phyloP scores from a whole-genome alignment of 345 rosid species.

The Dovyalis caffra region DNA sequence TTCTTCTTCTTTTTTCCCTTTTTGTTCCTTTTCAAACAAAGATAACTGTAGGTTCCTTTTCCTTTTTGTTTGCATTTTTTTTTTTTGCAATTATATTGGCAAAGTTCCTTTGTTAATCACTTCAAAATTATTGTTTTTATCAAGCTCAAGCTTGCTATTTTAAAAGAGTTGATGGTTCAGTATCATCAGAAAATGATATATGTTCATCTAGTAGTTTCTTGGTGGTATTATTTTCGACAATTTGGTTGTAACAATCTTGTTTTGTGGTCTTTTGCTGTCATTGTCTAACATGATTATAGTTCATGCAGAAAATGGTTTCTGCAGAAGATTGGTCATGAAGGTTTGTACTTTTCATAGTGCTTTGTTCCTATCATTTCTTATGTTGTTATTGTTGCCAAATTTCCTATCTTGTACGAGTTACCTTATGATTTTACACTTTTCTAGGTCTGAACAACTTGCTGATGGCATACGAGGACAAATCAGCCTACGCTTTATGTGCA shows the following conservation, averaged over 20 bases:
- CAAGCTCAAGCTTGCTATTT: not conserved
- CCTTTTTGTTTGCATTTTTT: not conserved
- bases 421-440: conserved; percentile 58
- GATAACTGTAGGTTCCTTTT: not conserved
- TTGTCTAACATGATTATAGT: conserved; percentile 22
- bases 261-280: not conserved
- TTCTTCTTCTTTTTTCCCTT: no score
- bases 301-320: conserved; percentile 90
- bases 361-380: not conserved
- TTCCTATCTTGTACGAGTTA: conserved; percentile 47
- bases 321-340: conserved; percentile 91
- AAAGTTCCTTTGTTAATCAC: no score
- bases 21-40: not conserved
- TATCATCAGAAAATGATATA: not conserved
- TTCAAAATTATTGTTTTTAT: no score
- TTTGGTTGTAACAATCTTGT: not conserved
- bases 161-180: not conserved
- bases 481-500: conserved; percentile 86
- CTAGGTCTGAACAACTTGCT: conserved; percentile 79
- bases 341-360: conserved; percentile 34
- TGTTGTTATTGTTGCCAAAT: conserved; percentile 5
- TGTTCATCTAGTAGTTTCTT: not conserved
- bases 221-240: not conserved
- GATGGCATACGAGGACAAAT: conserved; percentile 89
- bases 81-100: not conserved